Base-by-base conservation (phyloP, 768 basidiomycete species). In the Tricholoma bakamatsutake region DNA sequence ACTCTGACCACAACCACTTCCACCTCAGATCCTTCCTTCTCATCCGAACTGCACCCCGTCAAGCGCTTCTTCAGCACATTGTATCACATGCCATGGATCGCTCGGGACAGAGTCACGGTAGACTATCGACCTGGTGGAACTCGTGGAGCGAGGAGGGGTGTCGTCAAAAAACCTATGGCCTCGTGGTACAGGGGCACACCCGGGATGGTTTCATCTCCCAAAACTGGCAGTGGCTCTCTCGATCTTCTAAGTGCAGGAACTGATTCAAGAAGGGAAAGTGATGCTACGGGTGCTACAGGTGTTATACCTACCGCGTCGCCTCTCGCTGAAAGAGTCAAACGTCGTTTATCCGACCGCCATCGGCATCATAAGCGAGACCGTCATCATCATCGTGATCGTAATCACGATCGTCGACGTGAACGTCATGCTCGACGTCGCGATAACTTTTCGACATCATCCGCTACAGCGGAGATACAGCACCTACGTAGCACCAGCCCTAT, bases 11-110 rank as follows among this genome's bases (percentile, higher is more conserved):
- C 62, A 10, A 67, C 69, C 1, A 66, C 67, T 1, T 64, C 59
- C 13, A 66, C 65, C 4, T 66, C 66, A 15, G 71, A 72, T 34
- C 72, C 73, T 10, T 76, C 76, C 3, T 76, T 74, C 55, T 66
- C 69, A 48, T 62, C 60, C 24, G 69, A 66, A 27, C 67, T 77
- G 33, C 69, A 69, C 42, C 76, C 76, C 1, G 57, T 80, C 10
- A 72, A 73, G 33, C 69, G 72, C 12, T 80, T 80, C 53, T 63
- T 79, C 52, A 61, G 69, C 6, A 69, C 63, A 2, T 30, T 81
- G 3, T 74, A 78, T 48, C 58, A 66, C 15, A 70, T 81, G 49
- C 80, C 80, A 1, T 81, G 80, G 80, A 62, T 79, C 7, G 69
- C 79, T 6, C 62, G 68, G 4, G 65, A 70, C 2, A 70, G 79